Evolutionary conservation across 352 stramenopile species (phyloP), one percentile per base, ranked within the genome.

Genomic region (Globisporangium acanthophoron): DNA sequence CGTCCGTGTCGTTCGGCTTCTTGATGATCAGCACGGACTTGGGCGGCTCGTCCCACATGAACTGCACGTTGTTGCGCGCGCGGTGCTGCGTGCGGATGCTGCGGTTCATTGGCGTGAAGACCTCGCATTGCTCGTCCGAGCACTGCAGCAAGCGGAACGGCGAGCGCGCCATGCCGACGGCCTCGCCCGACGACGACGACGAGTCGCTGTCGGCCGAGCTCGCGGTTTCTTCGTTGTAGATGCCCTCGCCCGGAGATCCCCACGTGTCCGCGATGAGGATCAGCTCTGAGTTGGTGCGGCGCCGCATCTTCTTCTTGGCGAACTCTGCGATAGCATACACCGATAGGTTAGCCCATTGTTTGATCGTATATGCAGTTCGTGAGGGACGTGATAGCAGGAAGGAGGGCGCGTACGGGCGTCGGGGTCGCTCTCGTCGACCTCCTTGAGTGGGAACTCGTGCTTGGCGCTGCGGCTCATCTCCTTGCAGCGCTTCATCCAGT

Each of bases 401-500:
- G 15, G 13, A 52, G 24, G 27, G 49, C 43, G 27, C 11, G 24
- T 33, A 35, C 9, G n/a, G 35, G 15, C 51, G 51, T 43, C 37
- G 1, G 41, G n/a, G 21, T 33, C 13, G n/a, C 43, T 18, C 44
- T 74, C 65, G 56, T 81, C 71, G 45, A 67, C 44, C 40, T 62
- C 49, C 31, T 29, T 31, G 29, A 44, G 21, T 20, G 41, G 39
- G 24, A 53, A 56, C 47, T 61, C 56, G 37, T 52, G 54, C 27
- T 56, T 55, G 13, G 57, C 33, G 27, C 67, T 57, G 72, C 37
- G 20, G 15, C 49, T 74, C 52, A 92, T 69, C 56, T 89, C 81
- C 53, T 90, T 84, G 67, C 81, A 92, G 21, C 81, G 80, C 62
- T 90, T 89, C 76, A 92, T 90, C 85, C 85, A 95, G 68, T 95